phyloP scores from a whole-genome alignment of 2,329 filamentous ascomycete genomes.

The Myotisia sp. region DNA sequence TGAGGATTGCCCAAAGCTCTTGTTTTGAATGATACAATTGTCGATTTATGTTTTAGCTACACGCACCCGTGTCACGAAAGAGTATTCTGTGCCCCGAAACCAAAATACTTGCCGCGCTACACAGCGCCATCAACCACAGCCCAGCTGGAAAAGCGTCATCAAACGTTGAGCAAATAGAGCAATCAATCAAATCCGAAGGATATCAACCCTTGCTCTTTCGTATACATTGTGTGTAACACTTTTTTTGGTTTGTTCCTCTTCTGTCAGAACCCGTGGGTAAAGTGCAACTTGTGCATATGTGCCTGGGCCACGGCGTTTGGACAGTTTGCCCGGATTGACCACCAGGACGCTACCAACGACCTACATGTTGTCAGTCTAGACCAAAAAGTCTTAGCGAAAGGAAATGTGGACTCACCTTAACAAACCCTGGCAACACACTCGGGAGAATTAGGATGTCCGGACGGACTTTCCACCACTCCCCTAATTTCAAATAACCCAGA shows the following conservation, averaged over 20 bases:
- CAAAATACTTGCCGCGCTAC: too few species aligned
- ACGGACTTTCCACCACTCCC: constrained; percentile 73
- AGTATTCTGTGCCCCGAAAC: too few species aligned
- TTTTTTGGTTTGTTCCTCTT: constrained; percentile 43
- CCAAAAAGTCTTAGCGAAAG: constrained; percentile 3
- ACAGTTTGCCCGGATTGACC: constrained; percentile 79
- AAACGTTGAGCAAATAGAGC: too few species aligned
- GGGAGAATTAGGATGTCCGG: constrained; percentile 77
- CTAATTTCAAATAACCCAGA: constrained; percentile 68
- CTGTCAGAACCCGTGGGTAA: constrained; percentile 47
- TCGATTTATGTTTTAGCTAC: too few species aligned
- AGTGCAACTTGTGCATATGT: constrained; percentile 73
- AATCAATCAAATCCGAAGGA: constrained; percentile 65
- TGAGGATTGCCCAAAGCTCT: constrained; percentile 1
- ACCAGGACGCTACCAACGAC: constrained; percentile 80
- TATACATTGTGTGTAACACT: constrained; percentile 63
- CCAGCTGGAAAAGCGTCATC: too few species aligned
- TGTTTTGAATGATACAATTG: too few species aligned
- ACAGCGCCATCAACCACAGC: too few species aligned
- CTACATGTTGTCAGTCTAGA: constrained; percentile 33
- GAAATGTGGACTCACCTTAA: constrained; percentile 54
- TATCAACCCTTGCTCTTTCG: constrained; percentile 72
- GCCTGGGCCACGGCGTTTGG: constrained; percentile 69
- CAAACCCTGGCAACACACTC: constrained; percentile 70
- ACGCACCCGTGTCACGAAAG: too few species aligned